A percentile compares a stretch with the other conserved stretches of the same genome.
phyloP scores from a whole-genome alignment of 805 yeast species.

The Hanseniaspora guilliermondii region DNA sequence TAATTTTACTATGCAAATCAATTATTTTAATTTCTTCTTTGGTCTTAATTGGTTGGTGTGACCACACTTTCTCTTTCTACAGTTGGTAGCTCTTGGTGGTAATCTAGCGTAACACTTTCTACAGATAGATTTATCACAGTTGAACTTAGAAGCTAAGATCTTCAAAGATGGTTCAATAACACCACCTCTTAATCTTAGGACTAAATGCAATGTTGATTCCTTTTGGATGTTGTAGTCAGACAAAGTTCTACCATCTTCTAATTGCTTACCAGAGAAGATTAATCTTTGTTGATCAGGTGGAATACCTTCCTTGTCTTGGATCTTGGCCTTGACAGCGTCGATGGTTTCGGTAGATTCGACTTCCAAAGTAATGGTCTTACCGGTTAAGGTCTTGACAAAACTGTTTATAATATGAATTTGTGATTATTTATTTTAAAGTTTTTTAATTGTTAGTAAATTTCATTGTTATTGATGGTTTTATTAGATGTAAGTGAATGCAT shows the following conservation, averaged over 20 bases:
- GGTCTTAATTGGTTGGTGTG: conserved; percentile 99
- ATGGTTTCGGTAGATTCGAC: conserved; percentile 96
- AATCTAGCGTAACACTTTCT: conserved; percentile 99
- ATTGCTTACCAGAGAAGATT: conserved; percentile 94
- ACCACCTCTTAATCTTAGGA: conserved; percentile 97
- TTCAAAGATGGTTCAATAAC: conserved; percentile 99
- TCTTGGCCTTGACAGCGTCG: conserved; percentile 92
- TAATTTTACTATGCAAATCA: conserved; percentile 30
- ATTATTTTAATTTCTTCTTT: conserved; percentile 96
- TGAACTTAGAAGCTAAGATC: conserved; percentile 98
- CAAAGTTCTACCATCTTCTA: conserved; percentile 91
- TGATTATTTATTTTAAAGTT: conserved; percentile 42
- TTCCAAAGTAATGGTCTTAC: conserved; percentile 97
- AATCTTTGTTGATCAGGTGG: conserved; percentile 97
- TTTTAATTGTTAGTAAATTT: background rate
- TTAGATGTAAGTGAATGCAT: too few species aligned
- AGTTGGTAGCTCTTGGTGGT: conserved; percentile 99
- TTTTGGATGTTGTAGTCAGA: conserved; percentile 97
- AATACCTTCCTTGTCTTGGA: conserved; percentile 94
- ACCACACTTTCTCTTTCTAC: conserved; percentile 99
- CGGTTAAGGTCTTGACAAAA: conserved; percentile 98
- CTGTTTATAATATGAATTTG: conserved; percentile 99
- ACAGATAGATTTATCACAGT: conserved; percentile 98
- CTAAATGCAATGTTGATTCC: conserved; percentile 93
- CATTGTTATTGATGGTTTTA: background rate